phyloP scores from a whole-genome alignment of 257 asterid species.

The Salvia hispanica region DNA sequence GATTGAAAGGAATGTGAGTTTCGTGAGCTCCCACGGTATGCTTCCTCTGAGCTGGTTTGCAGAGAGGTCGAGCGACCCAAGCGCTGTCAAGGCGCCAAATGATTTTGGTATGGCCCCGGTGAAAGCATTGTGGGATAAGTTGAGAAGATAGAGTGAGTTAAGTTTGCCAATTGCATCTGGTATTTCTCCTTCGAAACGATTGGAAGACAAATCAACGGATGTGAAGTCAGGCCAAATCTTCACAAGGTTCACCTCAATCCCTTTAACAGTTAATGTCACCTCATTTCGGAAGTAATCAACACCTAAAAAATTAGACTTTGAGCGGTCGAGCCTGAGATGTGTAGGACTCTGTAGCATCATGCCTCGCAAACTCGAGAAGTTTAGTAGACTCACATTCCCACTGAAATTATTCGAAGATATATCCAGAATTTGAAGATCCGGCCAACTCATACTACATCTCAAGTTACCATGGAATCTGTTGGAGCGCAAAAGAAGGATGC shows the following conservation, averaged over 20 bases:
- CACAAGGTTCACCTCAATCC: slow-evolving; percentile 18
- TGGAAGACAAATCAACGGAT: slow-evolving; percentile 53
- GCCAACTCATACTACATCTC: background rate
- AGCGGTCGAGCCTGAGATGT: background rate
- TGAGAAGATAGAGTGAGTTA: slow-evolving; percentile 37
- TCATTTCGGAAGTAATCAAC: background rate
- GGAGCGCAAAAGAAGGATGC: background rate
- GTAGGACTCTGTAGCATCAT: background rate
- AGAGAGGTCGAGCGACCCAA: slow-evolving; percentile 20
- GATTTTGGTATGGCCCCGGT: background rate
- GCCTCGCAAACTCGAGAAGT: background rate
- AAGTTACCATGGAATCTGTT: background rate
- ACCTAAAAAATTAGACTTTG: background rate
- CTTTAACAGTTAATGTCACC: slow-evolving; percentile 39
- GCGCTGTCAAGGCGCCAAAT: background rate
- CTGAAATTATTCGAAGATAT: background rate
- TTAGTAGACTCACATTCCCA: background rate
- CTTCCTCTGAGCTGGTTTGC: slow-evolving; percentile 35
- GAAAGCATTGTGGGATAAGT: background rate
- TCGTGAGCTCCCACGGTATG: slow-evolving; percentile 37
- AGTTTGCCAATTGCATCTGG: slow-evolving; percentile 45
- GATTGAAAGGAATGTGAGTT: slow-evolving; percentile 40
- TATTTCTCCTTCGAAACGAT: slow-evolving; percentile 45
- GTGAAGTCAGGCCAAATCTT: slow-evolving; percentile 35
- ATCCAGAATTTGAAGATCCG: background rate